Evolutionary conservation across 2,329 filamentous ascomycete species (phyloP).

Genomic region (Lachnellula occidentalis): DNA sequence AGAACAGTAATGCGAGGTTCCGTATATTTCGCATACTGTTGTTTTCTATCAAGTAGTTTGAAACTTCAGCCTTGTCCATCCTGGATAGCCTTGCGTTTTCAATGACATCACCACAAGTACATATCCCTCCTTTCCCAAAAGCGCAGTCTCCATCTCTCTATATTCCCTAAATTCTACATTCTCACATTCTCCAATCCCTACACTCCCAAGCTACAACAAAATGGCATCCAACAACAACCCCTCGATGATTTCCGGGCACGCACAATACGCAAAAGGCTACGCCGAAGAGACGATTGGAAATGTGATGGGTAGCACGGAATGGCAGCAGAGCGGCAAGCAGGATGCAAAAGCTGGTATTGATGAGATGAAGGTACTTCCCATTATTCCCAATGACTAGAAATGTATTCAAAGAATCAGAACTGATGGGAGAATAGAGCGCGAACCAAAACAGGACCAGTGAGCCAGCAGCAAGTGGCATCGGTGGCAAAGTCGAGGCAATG

Average conservation of each 20-base stretch:
- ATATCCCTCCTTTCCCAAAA: neutral
- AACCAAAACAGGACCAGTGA: conserved; percentile 8
- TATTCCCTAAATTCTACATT: no score
- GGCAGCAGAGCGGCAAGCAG: conserved; percentile 58
- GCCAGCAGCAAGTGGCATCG: conserved; percentile 18
- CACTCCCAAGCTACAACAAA: neutral
- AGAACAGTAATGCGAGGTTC: no score
- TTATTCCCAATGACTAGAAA: no score
- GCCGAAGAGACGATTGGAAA: conserved; percentile 51
- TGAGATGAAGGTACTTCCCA: conserved; percentile 40
- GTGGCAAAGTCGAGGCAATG: conserved; percentile 57
- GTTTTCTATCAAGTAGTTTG: no score
- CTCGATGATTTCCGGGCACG: conserved; percentile 58
- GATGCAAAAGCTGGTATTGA: conserved; percentile 58
- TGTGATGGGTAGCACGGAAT: conserved; percentile 56
- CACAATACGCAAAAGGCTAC: conserved; percentile 63
- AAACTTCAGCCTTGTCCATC: neutral
- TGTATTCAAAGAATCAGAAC: neutral
- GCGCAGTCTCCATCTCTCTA: neutral
- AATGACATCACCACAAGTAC: neutral
- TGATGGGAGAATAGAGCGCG: conserved; percentile 7
- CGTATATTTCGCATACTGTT: no score
- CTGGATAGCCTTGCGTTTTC: neutral
- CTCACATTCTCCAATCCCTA: neutral
- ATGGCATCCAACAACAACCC: conserved; percentile 34